These are phyloP conservation scores for Pichia sp. DNA, from an alignment of 1,139 yeast species.

Conservation along the genomic window DNA sequence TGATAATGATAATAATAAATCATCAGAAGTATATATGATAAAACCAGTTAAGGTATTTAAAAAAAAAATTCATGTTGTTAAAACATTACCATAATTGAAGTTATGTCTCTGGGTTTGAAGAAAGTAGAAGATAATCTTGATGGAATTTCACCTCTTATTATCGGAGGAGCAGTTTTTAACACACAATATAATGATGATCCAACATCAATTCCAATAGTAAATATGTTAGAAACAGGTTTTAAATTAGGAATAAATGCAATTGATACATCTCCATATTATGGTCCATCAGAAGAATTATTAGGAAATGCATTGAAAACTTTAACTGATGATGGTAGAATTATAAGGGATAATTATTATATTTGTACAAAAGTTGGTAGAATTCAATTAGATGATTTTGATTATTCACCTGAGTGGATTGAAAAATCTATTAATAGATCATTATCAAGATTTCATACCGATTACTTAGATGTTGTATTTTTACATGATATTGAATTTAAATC, in stretches of 20 bases:
- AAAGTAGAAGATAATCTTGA: constrained; percentile 20
- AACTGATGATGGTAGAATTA: constrained; percentile 33
- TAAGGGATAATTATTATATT: constrained; percentile 60
- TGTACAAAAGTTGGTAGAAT: constrained; percentile 88
- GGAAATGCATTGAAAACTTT: constrained; percentile 57
- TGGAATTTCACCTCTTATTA: constrained; percentile 51
- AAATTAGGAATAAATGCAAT: constrained; percentile 64
- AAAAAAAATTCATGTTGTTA: too few species aligned
- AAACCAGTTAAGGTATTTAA: too few species aligned
- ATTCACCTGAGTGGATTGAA: constrained; percentile 53
- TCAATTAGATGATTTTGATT: constrained; percentile 64
- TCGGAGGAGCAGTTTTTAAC: constrained; percentile 87
- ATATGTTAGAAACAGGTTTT: constrained; percentile 56
- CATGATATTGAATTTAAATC: constrained; percentile 85
- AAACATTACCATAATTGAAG: too few species aligned
- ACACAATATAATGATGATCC: constrained; percentile 71
- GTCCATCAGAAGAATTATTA: constrained; percentile 71
- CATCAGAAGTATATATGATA: too few species aligned
- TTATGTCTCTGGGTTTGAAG: constrained; percentile 8
- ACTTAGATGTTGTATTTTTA: constrained; percentile 74
- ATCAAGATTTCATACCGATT: constrained; percentile 54
- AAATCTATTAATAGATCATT: constrained; percentile 62
- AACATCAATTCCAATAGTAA: constrained; percentile 46
- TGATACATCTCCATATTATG: constrained; percentile 92
- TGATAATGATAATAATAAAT: too few species aligned